Evolutionary conservation across 352 stramenopile genomes (phyloP), one percentile per base, ranked within the genome.

Genomic region (Aphanomyces cochlioides): DNA sequence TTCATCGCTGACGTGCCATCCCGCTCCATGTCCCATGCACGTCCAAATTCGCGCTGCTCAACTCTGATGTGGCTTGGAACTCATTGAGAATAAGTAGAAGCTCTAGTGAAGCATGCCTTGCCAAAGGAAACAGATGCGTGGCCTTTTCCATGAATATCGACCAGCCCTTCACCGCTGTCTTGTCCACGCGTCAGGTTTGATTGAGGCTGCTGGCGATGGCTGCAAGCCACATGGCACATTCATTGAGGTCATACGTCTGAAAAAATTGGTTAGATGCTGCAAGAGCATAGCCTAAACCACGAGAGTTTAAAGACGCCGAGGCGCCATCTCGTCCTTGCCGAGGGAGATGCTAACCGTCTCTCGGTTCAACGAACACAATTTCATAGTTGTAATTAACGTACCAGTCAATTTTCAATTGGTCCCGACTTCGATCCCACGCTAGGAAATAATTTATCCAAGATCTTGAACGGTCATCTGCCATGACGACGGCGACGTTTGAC

Each of bases 271-370:
- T 56, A 67, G 59, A 67, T 67, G 65, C 10, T 39, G 50, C 47
- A 3, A 56, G 57, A 67, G 82, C 87, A 93, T 79, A 89, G 85
- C 87, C 92, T 92, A 90, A 92, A 92, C 84, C 85, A 89, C 81
- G 65, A 66, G 77, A 73, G 66, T 74, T 90, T 90, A 82, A 80
- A 89, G 92, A 87, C 86, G 82, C 83, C 79, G 38, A 65, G 57
- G 81, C 81, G 84, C 81, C 92, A 90, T 96, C 88, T 87, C 88
- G 88, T 96, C 87, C 88, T 96, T 96, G 88, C 93, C 88, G 87
- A 96, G 88, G 88, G 87, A 95, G 88, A 96, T 96, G 88, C 88
- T 96, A 96, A 96, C 87, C 85, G 77, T 96, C 88, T 96, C 88
- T 96, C 88, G 88, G 87, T 83, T 96, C 88, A 96, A 94, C 88